Percentiles rank a stretch among this genome's conserved stretches.
Conservation (phyloP, 2,329 filamentous ascomycete genomes). For the Coniella lustricola region DNA sequence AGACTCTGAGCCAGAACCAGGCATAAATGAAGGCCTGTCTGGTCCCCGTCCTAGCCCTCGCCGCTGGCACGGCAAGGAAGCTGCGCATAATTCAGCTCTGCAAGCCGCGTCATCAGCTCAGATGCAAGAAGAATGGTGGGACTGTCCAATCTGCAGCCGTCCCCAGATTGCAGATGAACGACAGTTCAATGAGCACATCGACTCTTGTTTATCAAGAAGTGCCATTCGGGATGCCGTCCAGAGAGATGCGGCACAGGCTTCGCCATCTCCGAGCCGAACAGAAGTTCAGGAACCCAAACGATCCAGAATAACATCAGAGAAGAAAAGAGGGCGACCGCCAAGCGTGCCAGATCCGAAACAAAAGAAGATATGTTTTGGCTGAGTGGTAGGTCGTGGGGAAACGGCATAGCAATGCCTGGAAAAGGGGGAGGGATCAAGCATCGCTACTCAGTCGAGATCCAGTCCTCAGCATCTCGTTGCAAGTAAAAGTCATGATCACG, state of each 20-base stretch:
- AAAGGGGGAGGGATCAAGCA: too few relatives aligned
- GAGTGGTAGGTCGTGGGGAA: conserved; percentile 2
- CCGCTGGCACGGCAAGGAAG: conserved; percentile 44
- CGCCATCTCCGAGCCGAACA: conserved; percentile 19
- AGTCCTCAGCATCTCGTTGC: too few relatives aligned
- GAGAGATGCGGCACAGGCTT: conserved; percentile 30
- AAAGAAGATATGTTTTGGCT: conserved; percentile 48
- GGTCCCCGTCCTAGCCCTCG: conserved; percentile 34
- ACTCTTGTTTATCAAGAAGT: conserved; percentile 78
- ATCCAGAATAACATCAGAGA: conserved; percentile 24
- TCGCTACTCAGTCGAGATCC: too few relatives aligned
- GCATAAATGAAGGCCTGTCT: conserved; percentile 49
- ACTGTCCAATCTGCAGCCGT: conserved; percentile 79
- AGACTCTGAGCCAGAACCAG: conserved; percentile 10
- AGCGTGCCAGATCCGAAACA: conserved; percentile 36
- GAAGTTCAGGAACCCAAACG: conserved; percentile 33
- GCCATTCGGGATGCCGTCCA: conserved; percentile 81
- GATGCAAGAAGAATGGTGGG: conserved; percentile 56
- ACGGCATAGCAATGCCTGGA: neutral
- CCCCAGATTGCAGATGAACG: conserved; percentile 70
- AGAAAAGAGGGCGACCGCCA: conserved; percentile 32
- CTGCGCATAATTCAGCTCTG: conserved; percentile 41
- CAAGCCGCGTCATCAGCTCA: conserved; percentile 23
- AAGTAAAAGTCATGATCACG: too few relatives aligned
- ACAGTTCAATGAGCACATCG: conserved; percentile 84